Conservation (phyloP, 768 basidiomycete genomes). For the Phylloporus sp. region DNA sequence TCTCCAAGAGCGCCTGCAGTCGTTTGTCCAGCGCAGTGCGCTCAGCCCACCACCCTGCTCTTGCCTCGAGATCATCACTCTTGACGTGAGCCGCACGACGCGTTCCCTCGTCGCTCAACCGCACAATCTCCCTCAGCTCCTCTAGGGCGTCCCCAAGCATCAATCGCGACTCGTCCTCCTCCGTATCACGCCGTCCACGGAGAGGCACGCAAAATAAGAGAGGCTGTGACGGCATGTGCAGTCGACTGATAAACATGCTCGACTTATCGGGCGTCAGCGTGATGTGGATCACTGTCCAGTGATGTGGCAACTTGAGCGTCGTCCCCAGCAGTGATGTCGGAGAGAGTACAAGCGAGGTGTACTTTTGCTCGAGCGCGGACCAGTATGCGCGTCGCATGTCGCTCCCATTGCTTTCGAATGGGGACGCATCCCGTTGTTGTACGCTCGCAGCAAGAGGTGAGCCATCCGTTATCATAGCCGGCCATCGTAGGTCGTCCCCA, state of each 20-base stretch:
- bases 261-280: conserved; percentile 79
- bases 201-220: conserved; percentile 88
- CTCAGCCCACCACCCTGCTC: conserved; percentile 83
- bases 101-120: conserved; percentile 72
- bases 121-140: conserved; percentile 79
- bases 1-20: conserved; percentile 68
- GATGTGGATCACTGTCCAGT: conserved; percentile 85
- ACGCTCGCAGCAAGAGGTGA: conserved; percentile 30
- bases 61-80: conserved; percentile 58
- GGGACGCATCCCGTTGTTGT: conserved; percentile 4
- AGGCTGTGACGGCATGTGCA: conserved; percentile 52
- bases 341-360: conserved; percentile 32
- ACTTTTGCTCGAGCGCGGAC: conserved; percentile 52
- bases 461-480: conserved; percentile 46
- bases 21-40: conserved; percentile 73
- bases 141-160: conserved; percentile 67
- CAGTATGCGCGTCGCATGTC: conserved; percentile 52
- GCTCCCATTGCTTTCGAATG: conserved; percentile 34
- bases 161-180: conserved; percentile 67
- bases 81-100: conserved; percentile 70
- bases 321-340: conserved; percentile 39
- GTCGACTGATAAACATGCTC: conserved; percentile 80
- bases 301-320: conserved; percentile 52
- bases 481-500: conserved; percentile 76
- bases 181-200: conserved; percentile 73